phyloP scores from a whole-genome alignment of 345 rosid genomes.

The Corchorus capsularis region DNA sequence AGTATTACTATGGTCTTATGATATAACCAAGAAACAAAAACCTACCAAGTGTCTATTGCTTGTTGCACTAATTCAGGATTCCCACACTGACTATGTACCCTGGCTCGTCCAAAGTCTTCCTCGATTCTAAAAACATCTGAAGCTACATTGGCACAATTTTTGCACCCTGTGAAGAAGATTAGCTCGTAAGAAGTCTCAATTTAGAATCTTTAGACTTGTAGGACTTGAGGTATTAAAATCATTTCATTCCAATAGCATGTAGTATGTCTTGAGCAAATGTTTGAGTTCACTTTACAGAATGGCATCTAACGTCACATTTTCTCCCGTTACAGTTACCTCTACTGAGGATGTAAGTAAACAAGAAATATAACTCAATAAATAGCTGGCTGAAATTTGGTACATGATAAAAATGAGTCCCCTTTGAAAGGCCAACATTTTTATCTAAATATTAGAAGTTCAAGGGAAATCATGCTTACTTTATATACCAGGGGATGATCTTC shows the following conservation, averaged over 20 bases:
- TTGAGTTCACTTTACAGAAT: background rate
- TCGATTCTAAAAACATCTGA: conserved; percentile 74
- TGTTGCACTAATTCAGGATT: conserved; percentile 58
- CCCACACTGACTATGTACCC: conserved; percentile 77
- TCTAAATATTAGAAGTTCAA: background rate
- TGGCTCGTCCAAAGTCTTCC: conserved; percentile 95
- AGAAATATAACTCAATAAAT: background rate
- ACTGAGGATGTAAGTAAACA: background rate
- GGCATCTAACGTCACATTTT: background rate
- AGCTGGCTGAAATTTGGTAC: too few relatives aligned
- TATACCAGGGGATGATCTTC: background rate
- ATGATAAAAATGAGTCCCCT: too few relatives aligned
- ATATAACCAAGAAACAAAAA: conserved; percentile 15
- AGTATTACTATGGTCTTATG: background rate
- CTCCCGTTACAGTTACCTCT: background rate
- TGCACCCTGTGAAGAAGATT: conserved; percentile 63
- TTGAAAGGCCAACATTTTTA: background rate
- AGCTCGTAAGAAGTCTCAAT: conserved; percentile 1
- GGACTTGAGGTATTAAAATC: background rate
- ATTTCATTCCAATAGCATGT: background rate
- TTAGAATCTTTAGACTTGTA: background rate
- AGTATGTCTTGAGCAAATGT: background rate
- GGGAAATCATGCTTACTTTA: background rate
- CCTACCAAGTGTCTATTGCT: conserved; percentile 92
- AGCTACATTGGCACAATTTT: conserved; percentile 86